Percentiles rank a stretch among this genome's conserved stretches.
Evolutionary conservation across 306 rosid genomes (phyloP).

Genomic region (Datisca glomerata): DNA sequence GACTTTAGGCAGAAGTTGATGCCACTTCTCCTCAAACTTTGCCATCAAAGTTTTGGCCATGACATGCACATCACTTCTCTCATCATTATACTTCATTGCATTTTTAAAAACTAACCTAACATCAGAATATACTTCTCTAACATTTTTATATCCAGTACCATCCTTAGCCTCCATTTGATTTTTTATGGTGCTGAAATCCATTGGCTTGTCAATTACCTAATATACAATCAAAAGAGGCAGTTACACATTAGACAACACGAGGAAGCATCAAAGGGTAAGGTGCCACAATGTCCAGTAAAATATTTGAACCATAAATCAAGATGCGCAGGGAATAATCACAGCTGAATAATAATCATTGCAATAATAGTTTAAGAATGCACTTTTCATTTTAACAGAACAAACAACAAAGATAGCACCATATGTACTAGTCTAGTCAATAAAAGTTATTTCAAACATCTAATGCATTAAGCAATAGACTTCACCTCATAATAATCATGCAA

Average conservation of each 20-base stretch:
- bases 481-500: constrained; percentile 85
- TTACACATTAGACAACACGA: too few relatives aligned
- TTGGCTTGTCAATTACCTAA: constrained; percentile 92
- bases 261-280: too few relatives aligned
- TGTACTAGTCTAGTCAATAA: not conserved
- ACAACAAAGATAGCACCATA: not conserved
- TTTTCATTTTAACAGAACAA: not conserved
- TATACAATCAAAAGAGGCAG: constrained; percentile 8
- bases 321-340: not conserved
- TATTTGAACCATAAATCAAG: too few relatives aligned
- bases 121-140: constrained; percentile 65
- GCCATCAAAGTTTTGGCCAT: constrained; percentile 87
- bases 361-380: not conserved
- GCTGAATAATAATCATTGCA: too few relatives aligned
- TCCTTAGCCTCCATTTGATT: constrained; percentile 88
- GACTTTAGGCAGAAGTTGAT: constrained; percentile 74
- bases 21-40: constrained; percentile 91
- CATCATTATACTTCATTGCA: constrained; percentile 83
- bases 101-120: constrained; percentile 79
- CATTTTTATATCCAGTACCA: constrained; percentile 79
- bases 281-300: not conserved
- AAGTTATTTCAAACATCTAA: not conserved
- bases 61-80: constrained; percentile 74
- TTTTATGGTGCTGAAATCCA: constrained; percentile 84
- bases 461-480: not conserved